A percentile compares a stretch with the other conserved stretches of the same genome.
These are phyloP conservation scores for Amanita polypyramis DNA, from an alignment of 768 basidiomycete genomes.

Conservation along the genomic window DNA sequence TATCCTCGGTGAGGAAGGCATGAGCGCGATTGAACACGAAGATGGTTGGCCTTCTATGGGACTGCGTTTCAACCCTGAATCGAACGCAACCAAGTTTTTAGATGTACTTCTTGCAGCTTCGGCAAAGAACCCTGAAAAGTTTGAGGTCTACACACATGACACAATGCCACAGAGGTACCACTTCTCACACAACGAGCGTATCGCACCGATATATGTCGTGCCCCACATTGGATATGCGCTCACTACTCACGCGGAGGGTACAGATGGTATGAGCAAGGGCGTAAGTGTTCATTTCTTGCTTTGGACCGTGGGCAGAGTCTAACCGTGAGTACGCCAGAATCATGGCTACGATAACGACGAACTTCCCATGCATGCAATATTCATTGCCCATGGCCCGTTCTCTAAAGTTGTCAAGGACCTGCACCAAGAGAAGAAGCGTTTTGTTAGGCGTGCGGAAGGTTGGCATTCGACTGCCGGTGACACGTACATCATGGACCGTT, in stretches of 20 bases:
- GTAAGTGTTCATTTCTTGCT: constrained; percentile 31
- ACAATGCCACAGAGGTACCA: constrained; percentile 81
- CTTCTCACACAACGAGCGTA: constrained; percentile 61
- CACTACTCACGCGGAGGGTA: constrained; percentile 52
- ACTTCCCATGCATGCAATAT: constrained; percentile 76
- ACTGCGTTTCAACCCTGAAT: constrained; percentile 53
- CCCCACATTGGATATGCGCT: constrained; percentile 76
- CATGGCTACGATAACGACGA: constrained; percentile 87
- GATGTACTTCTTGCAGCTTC: constrained; percentile 44
- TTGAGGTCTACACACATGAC: constrained; percentile 67
- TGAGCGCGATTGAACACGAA: constrained; percentile 51
- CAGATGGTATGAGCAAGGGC: constrained; percentile 61
- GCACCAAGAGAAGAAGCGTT: constrained; percentile 24
- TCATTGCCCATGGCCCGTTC: constrained; percentile 89
- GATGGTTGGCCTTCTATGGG: constrained; percentile 93
- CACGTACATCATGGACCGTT: constrained; percentile 70
- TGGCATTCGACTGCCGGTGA: constrained; percentile 63
- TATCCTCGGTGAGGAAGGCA: constrained; percentile 57
- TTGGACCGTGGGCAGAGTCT: neutral
- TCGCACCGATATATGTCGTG: constrained; percentile 80
- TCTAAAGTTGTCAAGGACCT: constrained; percentile 53
- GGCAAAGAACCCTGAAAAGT: constrained; percentile 46
- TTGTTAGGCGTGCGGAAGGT: constrained; percentile 22
- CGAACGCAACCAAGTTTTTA: constrained; percentile 48
- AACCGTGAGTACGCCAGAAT: constrained; percentile 32